These are phyloP conservation scores for Lichtheimia corymbifera DNA, from an alignment of 371 early-diverging fungal species.

Conservation along the genomic window DNA sequence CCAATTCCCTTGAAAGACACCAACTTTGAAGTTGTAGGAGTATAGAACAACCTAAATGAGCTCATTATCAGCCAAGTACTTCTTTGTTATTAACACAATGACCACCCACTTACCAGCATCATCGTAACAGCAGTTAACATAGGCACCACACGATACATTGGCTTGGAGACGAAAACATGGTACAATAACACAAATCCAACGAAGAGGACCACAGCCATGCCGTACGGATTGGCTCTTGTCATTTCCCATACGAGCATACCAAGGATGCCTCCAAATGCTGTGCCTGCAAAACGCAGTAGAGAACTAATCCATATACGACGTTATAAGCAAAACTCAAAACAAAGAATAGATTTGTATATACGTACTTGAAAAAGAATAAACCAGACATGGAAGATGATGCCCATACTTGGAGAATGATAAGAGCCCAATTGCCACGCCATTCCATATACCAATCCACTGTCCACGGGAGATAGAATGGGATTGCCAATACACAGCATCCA, in stretches of 20 bases:
- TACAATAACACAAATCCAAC: conserved; percentile 27
- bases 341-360: not conserved
- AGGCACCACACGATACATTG: conserved; percentile 23
- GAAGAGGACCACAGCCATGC: conserved; percentile 31
- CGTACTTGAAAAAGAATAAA: conserved; percentile 39
- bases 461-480: conserved; percentile 30
- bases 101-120: conserved; percentile 20
- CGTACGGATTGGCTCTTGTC: conserved; percentile 39
- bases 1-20: conserved; percentile 12
- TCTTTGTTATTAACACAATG: not conserved
- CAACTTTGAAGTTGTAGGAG: conserved; percentile 23
- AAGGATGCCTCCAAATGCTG: conserved; percentile 29
- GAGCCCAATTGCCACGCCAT: conserved; percentile 49
- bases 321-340: not conserved
- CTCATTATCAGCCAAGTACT: not conserved
- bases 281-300: conserved; percentile 29
- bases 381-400: conserved; percentile 37
- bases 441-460: conserved; percentile 33
- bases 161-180: conserved; percentile 31
- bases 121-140: conserved; percentile 35
- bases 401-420: conserved; percentile 44
- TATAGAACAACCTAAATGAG: conserved; percentile 25
- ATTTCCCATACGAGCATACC: conserved; percentile 54
- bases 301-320: conserved; percentile 11
- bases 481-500: conserved; percentile 36